Conservation (phyloP, 805 yeast species). For the Komagataella pastoris region DNA sequence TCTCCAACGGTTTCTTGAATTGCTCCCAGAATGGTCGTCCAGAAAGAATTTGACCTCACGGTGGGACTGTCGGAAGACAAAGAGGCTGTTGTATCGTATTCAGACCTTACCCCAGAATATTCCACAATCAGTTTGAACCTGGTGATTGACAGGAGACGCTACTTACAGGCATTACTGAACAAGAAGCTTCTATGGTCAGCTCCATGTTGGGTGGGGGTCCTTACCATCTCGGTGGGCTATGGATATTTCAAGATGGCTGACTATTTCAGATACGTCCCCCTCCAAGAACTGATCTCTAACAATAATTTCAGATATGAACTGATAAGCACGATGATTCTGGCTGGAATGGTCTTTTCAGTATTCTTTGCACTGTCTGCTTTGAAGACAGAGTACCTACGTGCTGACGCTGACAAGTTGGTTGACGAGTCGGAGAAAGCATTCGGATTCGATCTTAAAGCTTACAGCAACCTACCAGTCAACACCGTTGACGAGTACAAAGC, state of each 20-base stretch:
- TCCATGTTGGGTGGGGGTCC: constrained; percentile 16
- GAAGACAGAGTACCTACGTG: constrained; percentile 34
- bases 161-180: constrained; percentile 32
- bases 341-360: constrained; percentile 22
- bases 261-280: constrained; percentile 2
- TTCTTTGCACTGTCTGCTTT: constrained; percentile 25
- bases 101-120: constrained; percentile 39
- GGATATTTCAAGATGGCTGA: constrained; percentile 7
- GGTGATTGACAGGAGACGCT: constrained; percentile 46
- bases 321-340: constrained; percentile 22
- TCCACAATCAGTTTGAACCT: constrained; percentile 48
- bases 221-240: constrained; percentile 10
- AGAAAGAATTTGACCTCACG: constrained; percentile 37
- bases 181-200: constrained; percentile 33
- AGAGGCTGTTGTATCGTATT: constrained; percentile 37
- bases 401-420: constrained; percentile 22
- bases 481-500: constrained; percentile 4
- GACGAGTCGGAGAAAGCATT: constrained; percentile 24
- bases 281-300: constrained; percentile 6
- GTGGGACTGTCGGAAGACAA: constrained; percentile 39
- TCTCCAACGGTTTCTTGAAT: background rate
- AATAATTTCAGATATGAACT: constrained; percentile 13
- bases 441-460: constrained; percentile 37
- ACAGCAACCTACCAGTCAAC: constrained; percentile 18
- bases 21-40: constrained; percentile 14